Evolutionary conservation across 345 rosid species (phyloP), one percentile per base, ranked within the genome.

Genomic region (Rhizophora apiculata): DNA sequence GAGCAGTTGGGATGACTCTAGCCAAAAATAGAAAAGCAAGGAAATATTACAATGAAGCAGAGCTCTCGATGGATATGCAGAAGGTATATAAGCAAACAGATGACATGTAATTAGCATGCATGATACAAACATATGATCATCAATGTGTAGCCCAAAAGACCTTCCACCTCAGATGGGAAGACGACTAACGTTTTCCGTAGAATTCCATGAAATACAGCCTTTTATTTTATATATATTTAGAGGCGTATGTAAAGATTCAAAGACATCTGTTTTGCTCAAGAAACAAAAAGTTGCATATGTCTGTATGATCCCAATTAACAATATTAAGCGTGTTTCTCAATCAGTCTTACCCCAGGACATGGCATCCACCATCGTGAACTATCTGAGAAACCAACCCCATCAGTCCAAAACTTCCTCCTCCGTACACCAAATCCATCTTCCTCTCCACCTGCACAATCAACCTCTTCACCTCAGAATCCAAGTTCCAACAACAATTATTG

Each of bases 361-460:
- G 80, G 2, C 77, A 72, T 43, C 81, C 84, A 15, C 84, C 84
- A 31, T 74, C 75, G 53, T 56, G 46, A 43, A 81, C 79, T 10
- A 77, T 66, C 49, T 69, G 77, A 78, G 84, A 78, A 67, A 78
- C 73, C 46, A 81, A 57, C 6, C 84, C 84, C 84, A 81, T 78
- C 62, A 81, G 51, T 22, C 84, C 84, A 46, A 72, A 37, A 66
- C 75, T 81, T 19, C 84, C 82, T 72, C 84, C 84, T 78, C 84
- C 84, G 63, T 81, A 78, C 9, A 81, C 77, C 63, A 81, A 75
- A 54, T 78, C 77, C 58, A 81, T 56, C 72, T 72, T 66, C 72
- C 68, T 81, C 59, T 78, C 76, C 13, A 68, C 81, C 83, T 80
- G 83, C 27, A 65, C 64, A 30, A 60, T 60, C 19, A 21, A 26